A percentile compares a stretch with the other conserved stretches of the same genome.
phyloP scores from a whole-genome alignment of 2,329 filamentous ascomycete species.

The Cadophora sp. region DNA sequence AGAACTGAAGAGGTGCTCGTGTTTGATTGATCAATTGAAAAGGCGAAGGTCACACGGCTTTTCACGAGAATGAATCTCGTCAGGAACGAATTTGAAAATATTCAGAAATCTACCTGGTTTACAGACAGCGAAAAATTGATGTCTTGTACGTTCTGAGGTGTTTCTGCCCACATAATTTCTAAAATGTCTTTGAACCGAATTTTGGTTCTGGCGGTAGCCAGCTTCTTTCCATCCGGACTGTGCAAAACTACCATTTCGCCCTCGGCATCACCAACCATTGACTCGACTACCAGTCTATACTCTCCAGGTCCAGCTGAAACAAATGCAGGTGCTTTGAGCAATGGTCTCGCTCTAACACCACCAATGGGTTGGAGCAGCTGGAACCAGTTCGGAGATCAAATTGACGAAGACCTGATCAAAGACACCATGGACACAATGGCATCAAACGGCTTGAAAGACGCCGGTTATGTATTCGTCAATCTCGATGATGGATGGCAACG shows the following conservation, averaged over 20 bases:
- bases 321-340: conserved; percentile 35
- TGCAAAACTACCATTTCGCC: not conserved
- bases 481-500: conserved; percentile 67
- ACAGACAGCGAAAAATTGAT: not conserved
- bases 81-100: too few species aligned
- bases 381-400: conserved; percentile 58
- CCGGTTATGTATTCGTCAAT: conserved; percentile 61
- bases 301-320: not conserved
- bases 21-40: not conserved
- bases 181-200: not conserved
- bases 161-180: too few species aligned
- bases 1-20: not conserved
- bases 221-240: not conserved
- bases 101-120: too few species aligned
- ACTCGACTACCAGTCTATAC: not conserved
- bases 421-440: conserved; percentile 53
- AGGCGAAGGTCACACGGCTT: not conserved
- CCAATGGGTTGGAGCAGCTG: conserved; percentile 60
- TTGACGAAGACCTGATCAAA: conserved; percentile 54
- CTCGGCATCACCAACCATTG: not conserved
- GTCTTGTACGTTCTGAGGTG: too few species aligned
- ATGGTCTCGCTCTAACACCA: conserved; percentile 47
- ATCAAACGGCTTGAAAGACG: conserved; percentile 53
- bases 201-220: not conserved
- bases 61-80: not conserved